Evolutionary conservation across 1,284 basidiomycete genomes (phyloP).

Genomic region (Afroboletus lepidellus): DNA sequence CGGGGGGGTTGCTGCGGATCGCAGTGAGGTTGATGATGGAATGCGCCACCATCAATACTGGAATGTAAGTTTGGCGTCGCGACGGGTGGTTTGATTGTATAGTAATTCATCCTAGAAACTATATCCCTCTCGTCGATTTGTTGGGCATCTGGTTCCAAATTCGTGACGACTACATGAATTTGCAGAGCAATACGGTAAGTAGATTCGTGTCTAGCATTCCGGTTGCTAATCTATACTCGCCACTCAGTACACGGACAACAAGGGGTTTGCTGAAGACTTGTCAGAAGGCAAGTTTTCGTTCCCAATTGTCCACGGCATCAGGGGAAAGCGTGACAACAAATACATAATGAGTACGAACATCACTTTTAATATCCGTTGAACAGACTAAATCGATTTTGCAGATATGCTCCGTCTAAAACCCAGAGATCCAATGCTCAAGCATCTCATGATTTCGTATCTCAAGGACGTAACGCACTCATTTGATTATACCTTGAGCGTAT

Average conservation of each 20-base stretch:
- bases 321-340: constrained; percentile 67
- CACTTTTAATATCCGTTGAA: neutral
- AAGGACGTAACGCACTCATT: constrained; percentile 65
- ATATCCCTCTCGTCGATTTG: constrained; percentile 88
- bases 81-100: neutral
- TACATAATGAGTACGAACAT: constrained; percentile 75
- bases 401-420: constrained; percentile 88
- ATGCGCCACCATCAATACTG: constrained; percentile 57
- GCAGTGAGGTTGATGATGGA: constrained; percentile 97
- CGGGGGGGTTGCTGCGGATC: constrained; percentile 90
- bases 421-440: constrained; percentile 72
- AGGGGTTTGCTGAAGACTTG: constrained; percentile 93
- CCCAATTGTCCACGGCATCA: constrained; percentile 89
- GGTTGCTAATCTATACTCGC: neutral
- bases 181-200: constrained; percentile 76
- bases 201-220: neutral
- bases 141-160: constrained; percentile 96
- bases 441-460: constrained; percentile 77
- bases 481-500: constrained; percentile 62
- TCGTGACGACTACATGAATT: constrained; percentile 95
- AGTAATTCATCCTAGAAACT: constrained; percentile 56
- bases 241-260: constrained; percentile 79
- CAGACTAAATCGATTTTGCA: constrained; percentile 31
- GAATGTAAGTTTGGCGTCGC: constrained; percentile 46
- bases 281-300: constrained; percentile 97